Evolutionary conservation across 2,329 filamentous ascomycete genomes (phyloP).

Genomic region (Ophiognomonia clavigignenti-juglandacearum): DNA sequence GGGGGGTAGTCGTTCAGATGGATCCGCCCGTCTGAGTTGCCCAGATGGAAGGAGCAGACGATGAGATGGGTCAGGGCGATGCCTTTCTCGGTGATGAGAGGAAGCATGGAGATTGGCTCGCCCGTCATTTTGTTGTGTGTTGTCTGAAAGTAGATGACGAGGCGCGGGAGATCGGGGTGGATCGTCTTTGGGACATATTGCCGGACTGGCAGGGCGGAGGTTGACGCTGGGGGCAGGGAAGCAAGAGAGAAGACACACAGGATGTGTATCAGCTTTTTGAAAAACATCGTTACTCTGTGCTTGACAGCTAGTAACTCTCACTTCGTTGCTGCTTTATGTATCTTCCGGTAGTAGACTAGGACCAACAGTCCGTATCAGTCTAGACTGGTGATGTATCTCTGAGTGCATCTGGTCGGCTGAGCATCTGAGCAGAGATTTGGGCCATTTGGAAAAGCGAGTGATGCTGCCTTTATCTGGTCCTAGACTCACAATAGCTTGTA

Average conservation of each 20-base stretch:
- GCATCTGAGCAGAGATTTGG: no score
- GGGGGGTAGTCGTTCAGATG: conserved; percentile 78
- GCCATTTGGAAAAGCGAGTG: no score
- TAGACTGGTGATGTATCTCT: no score
- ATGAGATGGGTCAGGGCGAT: conserved; percentile 72
- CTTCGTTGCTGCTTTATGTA: no score
- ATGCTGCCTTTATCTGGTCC: no score
- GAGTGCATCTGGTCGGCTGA: no score
- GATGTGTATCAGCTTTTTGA: not conserved
- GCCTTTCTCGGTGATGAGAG: conserved; percentile 41
- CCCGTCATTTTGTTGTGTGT: conserved; percentile 42
- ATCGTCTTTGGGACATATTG: conserved; percentile 4
- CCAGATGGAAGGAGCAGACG: conserved; percentile 76
- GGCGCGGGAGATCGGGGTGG: conserved; percentile 32
- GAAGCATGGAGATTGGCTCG: conserved; percentile 47
- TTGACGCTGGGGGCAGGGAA: not conserved
- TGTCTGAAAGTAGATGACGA: conserved; percentile 52
- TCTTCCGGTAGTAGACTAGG: no score
- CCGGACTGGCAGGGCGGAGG: conserved; percentile 2
- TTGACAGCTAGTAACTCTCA: no score
- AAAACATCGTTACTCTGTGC: not conserved
- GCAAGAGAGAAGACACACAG: not conserved
- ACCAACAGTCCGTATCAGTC: no score
- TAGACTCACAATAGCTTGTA: no score
- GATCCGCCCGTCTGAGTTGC: conserved; percentile 60